Base-by-base conservation (phyloP, 2,329 filamentous ascomycete genomes). In the Neofusicoccum cordaticola region DNA sequence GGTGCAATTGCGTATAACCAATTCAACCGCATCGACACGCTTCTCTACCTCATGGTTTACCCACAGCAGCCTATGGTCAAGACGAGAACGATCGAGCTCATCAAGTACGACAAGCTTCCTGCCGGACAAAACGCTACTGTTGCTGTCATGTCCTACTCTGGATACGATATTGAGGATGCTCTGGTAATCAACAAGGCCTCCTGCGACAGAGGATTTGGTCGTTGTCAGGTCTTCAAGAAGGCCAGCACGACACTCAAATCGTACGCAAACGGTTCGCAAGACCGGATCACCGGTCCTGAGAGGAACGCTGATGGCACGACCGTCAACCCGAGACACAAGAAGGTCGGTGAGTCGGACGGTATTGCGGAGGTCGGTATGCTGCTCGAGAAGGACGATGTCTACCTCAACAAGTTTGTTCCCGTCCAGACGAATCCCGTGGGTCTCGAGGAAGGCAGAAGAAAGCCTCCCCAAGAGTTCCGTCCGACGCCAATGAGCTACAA, bases 81-180 rank as follows among this genome's bases (percentile, higher is more conserved):
- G 75, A 96, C 92, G 58, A 90, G 96, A 72, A 97, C 95, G 0
- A 99, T 99, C 69, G 92, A 99, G 78, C 85, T 99, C 27, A 92
- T 96, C 70, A 93, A 96, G 71, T 99, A 98, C 74, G 95, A 99
- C 79, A 97, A 97, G 75, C 88, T 99, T 13, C 95, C 95, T 0
- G 95, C 95, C 4, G 95, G 95, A 0, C 95, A 99, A 74, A 98
- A 97, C 67, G 96, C 95, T 4, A 97, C 92, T 1, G 95, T 99
- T 31, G 95, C 96, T 5, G 95, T 99, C 79, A 99, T 99, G 95
- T 98, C 93, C 56, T 99, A 95, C 79, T 98, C 94, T 11, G 95
- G 95, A 27, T 99, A 99, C 79, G 95, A 99, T 87, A 99, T 99
- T 70, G 95, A 99, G 82, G 95, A 99, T 83, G 95, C 95, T 9